These are phyloP conservation scores for Neofusicoccum laricinum DNA, from an alignment of 2,329 filamentous ascomycete genomes.

Conservation along the genomic window DNA sequence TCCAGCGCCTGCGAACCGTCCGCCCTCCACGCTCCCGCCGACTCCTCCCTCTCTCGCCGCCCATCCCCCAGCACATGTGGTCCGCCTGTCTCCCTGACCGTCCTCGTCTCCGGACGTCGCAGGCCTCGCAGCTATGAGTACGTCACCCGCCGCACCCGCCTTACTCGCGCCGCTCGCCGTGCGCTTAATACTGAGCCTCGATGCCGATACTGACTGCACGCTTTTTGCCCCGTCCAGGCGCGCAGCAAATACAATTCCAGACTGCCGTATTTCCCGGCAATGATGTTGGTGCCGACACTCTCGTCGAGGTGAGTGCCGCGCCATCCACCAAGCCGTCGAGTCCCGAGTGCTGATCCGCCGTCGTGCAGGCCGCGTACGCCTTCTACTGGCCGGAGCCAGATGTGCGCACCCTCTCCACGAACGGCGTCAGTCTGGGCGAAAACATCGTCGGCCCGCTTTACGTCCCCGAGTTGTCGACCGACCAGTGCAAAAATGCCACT, in stretches of 20 bases:
- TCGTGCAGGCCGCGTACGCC: constrained; percentile 24
- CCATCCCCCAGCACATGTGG: background rate
- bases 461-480: constrained; percentile 66
- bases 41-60: background rate
- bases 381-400: constrained; percentile 46
- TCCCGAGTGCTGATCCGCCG: background rate
- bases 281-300: background rate
- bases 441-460: constrained; percentile 78
- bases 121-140: constrained; percentile 34
- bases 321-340: background rate
- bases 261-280: constrained; percentile 15
- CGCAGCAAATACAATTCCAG: constrained; percentile 16
- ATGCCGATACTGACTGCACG: background rate
- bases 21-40: background rate
- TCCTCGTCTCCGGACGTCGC: constrained; percentile 23
- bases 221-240: background rate
- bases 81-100: background rate
- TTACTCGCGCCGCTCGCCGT: background rate
- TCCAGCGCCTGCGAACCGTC: background rate
- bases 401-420: constrained; percentile 73
- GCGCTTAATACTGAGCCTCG: background rate
- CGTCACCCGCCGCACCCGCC: constrained; percentile 23
- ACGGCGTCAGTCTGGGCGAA: constrained; percentile 59
- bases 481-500: constrained; percentile 63
- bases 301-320: constrained; percentile 6